Conservation (phyloP, 2,329 filamentous ascomycete species). For the Tolypocladium endophyticum region DNA sequence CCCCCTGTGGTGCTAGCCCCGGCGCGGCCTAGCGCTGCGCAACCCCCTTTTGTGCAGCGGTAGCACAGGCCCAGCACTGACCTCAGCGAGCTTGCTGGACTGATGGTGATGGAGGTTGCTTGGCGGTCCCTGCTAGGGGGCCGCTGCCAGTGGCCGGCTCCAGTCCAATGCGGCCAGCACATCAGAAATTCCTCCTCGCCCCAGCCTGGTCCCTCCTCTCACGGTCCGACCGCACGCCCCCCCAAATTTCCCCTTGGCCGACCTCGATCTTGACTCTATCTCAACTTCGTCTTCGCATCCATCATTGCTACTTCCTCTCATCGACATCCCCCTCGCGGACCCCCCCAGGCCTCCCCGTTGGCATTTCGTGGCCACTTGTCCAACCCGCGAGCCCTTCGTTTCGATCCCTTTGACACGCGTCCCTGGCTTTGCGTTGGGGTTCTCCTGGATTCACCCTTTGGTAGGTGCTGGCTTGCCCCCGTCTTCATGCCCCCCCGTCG, state of each 20-base stretch:
- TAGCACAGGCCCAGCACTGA: slow-evolving; percentile 7
- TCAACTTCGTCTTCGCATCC: slow-evolving; percentile 13
- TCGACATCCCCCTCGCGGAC: slow-evolving; percentile 7
- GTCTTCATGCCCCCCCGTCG: background rate
- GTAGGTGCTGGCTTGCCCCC: background rate
- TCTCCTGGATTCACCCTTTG: slow-evolving; percentile 7
- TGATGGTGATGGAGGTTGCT: background rate
- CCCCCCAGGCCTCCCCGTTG: slow-evolving; percentile 5
- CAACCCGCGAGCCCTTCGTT: slow-evolving; percentile 15
- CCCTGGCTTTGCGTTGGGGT: slow-evolving; percentile 7
- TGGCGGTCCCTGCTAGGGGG: background rate
- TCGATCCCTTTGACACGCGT: slow-evolving; percentile 24
- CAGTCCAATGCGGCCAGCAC: slow-evolving; percentile 9
- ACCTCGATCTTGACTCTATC: slow-evolving; percentile 11
- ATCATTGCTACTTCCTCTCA: slow-evolving; percentile 27
- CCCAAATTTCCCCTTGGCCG: slow-evolving; percentile 14
- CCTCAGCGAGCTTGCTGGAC: background rate
- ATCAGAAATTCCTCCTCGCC: slow-evolving; percentile 1
- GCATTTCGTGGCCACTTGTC: slow-evolving; percentile 12
- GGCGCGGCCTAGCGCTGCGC: slow-evolving; percentile 13
- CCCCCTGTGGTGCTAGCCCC: slow-evolving; percentile 10
- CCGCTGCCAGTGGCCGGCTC: background rate
- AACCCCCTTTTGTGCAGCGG: slow-evolving; percentile 24
- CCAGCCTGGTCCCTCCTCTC: slow-evolving; percentile 1
- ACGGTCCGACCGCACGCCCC: slow-evolving; percentile 2